A percentile compares a stretch with the other conserved stretches of the same genome.
Evolutionary conservation across 1,284 basidiomycete species (phyloP).

Genomic region (Wolfiporia cocos): DNA sequence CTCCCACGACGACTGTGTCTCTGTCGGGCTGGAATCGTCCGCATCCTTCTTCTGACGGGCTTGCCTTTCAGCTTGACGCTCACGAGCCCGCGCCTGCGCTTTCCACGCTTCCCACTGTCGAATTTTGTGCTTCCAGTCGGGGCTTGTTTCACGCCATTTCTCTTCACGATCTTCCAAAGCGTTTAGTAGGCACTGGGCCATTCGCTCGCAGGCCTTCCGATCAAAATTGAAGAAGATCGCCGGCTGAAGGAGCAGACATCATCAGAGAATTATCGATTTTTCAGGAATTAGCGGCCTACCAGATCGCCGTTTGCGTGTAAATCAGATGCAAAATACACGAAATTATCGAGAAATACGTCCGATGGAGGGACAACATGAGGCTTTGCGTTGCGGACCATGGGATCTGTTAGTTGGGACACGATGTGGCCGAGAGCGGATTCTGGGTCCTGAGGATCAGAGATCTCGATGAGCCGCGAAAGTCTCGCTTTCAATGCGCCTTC

Average conservation of each 20-base stretch:
- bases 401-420: slow-evolving; percentile 36
- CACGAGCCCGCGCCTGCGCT: slow-evolving; percentile 35
- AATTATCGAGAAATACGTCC: slow-evolving; percentile 30
- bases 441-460: slow-evolving; percentile 30
- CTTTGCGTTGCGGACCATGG: slow-evolving; percentile 18
- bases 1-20: slow-evolving; percentile 37
- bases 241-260: slow-evolving; percentile 34
- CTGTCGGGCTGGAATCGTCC: slow-evolving; percentile 17
- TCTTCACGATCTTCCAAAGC: slow-evolving; percentile 37
- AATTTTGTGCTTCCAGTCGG: slow-evolving; percentile 47
- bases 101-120: slow-evolving; percentile 47
- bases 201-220: slow-evolving; percentile 49
- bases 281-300: slow-evolving; percentile 30
- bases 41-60: slow-evolving; percentile 36
- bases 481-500: slow-evolving; percentile 45
- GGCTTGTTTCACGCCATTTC: slow-evolving; percentile 40
- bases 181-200: slow-evolving; percentile 34
- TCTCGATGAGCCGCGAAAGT: slow-evolving; percentile 33
- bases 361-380: slow-evolving; percentile 28
- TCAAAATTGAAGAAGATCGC: slow-evolving; percentile 66
- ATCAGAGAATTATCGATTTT: background rate
- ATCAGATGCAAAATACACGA: slow-evolving; percentile 49
- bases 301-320: slow-evolving; percentile 43
- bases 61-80: slow-evolving; percentile 31
- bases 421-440: slow-evolving; percentile 33